Evolutionary conservation across 1,284 basidiomycete genomes (phyloP).

Genomic region (Athelia sp.): DNA sequence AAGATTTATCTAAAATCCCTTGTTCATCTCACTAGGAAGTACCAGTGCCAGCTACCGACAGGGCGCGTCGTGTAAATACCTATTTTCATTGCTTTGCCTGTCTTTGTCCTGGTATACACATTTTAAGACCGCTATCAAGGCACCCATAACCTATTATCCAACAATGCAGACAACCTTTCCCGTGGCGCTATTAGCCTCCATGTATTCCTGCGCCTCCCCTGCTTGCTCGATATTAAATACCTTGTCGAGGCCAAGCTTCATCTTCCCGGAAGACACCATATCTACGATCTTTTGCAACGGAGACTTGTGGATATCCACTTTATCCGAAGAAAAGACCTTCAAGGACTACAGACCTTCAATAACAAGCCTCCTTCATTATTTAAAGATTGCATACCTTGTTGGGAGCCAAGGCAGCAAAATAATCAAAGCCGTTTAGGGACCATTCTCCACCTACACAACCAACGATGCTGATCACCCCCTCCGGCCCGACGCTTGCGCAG

Average conservation of each 20-base stretch:
- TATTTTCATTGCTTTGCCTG: too few relatives aligned
- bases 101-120: too few relatives aligned
- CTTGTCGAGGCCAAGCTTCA: slow-evolving; percentile 14
- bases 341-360: slow-evolving; percentile 9
- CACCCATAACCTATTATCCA: slow-evolving; percentile 7
- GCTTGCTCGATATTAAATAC: slow-evolving; percentile 17
- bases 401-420: slow-evolving; percentile 13
- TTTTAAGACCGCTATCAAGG: too few relatives aligned
- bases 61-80: too few relatives aligned
- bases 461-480: slow-evolving; percentile 16
- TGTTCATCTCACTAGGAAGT: too few relatives aligned
- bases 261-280: slow-evolving; percentile 12
- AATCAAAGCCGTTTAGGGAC: slow-evolving; percentile 15
- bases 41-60: too few relatives aligned
- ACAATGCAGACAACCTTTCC: slow-evolving; percentile 19
- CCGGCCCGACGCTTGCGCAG: slow-evolving; percentile 10
- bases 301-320: slow-evolving; percentile 12
- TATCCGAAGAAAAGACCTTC: slow-evolving; percentile 15
- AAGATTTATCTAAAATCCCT: too few relatives aligned
- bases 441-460: slow-evolving; percentile 17
- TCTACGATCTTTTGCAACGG: slow-evolving; percentile 18
- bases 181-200: slow-evolving; percentile 18
- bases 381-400: slow-evolving; percentile 13
- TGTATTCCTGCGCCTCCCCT: slow-evolving; percentile 14
- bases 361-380: too few relatives aligned